phyloP scores from a whole-genome alignment of 2,329 filamentous ascomycete genomes.

The Gyromitra esculenta region DNA sequence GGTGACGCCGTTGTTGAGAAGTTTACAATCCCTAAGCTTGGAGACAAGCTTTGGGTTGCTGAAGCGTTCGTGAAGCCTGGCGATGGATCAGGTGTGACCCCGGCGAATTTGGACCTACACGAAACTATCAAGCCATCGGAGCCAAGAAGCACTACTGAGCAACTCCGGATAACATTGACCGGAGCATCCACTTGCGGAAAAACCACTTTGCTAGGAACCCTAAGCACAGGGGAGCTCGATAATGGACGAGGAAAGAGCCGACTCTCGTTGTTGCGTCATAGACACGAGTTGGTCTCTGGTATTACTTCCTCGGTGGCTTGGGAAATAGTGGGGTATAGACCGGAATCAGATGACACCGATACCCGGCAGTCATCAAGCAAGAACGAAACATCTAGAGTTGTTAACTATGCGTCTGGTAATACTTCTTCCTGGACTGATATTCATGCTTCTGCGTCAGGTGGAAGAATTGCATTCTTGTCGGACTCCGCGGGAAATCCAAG shows the following conservation, averaged over 20 bases:
- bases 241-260: constrained; percentile 92
- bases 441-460: constrained; percentile 72
- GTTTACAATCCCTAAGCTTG: constrained; percentile 58
- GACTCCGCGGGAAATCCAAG: constrained; percentile 92
- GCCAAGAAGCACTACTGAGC: constrained; percentile 66
- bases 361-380: constrained; percentile 2
- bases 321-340: constrained; percentile 86
- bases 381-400: constrained; percentile 61
- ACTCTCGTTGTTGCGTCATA: constrained; percentile 86
- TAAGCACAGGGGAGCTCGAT: constrained; percentile 87
- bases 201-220: constrained; percentile 85
- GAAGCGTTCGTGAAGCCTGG: constrained; percentile 85
- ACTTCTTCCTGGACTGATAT: constrained; percentile 95
- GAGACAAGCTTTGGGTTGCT: constrained; percentile 79
- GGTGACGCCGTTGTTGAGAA: constrained; percentile 56
- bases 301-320: constrained; percentile 94
- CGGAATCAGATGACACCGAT: constrained; percentile 53
- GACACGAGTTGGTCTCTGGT: constrained; percentile 90
- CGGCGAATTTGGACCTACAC: constrained; percentile 10
- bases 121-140: constrained; percentile 37
- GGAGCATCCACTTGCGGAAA: constrained; percentile 93
- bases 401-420: constrained; percentile 88
- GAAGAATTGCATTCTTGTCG: constrained; percentile 82
- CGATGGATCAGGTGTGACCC: constrained; percentile 29
- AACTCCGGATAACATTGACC: constrained; percentile 85